Base-by-base conservation (phyloP, 1,139 yeast genomes). In the Hanseniaspora sp. region DNA sequence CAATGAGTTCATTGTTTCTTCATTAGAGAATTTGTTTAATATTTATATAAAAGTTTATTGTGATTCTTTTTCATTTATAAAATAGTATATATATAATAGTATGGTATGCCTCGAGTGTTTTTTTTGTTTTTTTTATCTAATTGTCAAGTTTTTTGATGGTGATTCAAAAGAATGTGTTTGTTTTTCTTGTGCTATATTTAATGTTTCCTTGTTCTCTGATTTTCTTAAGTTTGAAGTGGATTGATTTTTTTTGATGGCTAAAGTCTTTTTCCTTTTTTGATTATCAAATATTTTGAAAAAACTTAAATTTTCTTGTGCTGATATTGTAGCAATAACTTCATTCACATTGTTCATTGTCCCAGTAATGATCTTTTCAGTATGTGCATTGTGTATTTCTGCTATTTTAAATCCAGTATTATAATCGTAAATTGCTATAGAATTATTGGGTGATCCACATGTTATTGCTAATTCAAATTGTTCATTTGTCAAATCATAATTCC, bases 251-350 rank as follows among this genome's bases (percentile, higher is more conserved):
- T 35, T 28, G 34, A 23, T 17, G 6, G 40, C 17, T 42, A 18
- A 11, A 37, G 28, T 2, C 15, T n/a, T 13, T 35, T 18, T 54
- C 57, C 58, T 56, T 60, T 63, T 51, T 68, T 65, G 56, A 63
- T 64, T 45, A 64, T 90, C 96, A 69, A 88, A 92, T 33, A 94
- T 75, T 61, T 86, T 83, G 94, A 95, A 94, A 71, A 94, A 92
- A 71, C 92, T 92, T 64, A 94, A 76, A 68, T 90, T 92, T 68
- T 94, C 99, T 69, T 94, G 98, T 6, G 95, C 95, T 1, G 97
- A 95, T 53, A 92, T 88, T 0, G 98, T 92, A 1, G 96, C 98
- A 57, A 51, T 51, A 90, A 71, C 0, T 95, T 86, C 55, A 86
- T 78, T 30, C 84, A 86, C 67, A 92, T 97, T 7, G 97, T 97